Evolutionary conservation across 176 grass and related monocot species (phyloP).

Genomic region (Phoenix roebelenii): DNA sequence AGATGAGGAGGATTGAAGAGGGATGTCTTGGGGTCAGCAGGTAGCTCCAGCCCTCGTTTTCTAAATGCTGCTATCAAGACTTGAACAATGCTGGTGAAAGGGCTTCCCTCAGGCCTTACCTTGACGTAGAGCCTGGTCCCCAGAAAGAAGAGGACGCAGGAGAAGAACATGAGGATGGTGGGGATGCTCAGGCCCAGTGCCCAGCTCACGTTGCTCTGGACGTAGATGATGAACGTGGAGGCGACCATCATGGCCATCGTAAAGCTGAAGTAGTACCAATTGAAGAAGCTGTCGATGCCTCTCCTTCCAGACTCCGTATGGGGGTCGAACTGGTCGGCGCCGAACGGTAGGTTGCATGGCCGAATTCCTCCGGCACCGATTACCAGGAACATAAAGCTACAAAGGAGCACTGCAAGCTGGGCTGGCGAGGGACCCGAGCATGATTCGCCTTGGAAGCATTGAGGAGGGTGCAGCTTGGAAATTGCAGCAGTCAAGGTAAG

Average conservation of each 20-base stretch:
- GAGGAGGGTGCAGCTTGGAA: constrained; percentile 44
- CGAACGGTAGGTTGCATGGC: constrained; percentile 89
- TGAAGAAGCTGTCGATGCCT: constrained; percentile 99
- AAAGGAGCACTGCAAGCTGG: constrained; percentile 57
- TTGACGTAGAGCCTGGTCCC: constrained; percentile 70
- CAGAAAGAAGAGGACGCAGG: constrained; percentile 77
- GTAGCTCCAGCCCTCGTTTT: constrained; percentile 52
- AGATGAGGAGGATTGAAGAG: constrained; percentile 80
- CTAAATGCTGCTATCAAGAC: constrained; percentile 33
- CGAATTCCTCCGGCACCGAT: constrained; percentile 64
- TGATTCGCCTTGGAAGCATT: constrained; percentile 22
- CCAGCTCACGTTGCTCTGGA: constrained; percentile 96
- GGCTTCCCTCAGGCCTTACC: constrained; percentile 54
- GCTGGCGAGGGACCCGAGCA: constrained; percentile 43
- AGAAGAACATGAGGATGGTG: constrained; percentile 67
- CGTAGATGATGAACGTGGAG: constrained; percentile 93
- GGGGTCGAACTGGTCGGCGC: constrained; percentile 84
- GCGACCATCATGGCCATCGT: constrained; percentile 76
- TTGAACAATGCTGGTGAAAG: constrained; percentile 79
- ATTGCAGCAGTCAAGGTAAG: constrained; percentile 59
- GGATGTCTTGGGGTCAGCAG: constrained; percentile 66
- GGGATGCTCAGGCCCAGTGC: constrained; percentile 65
- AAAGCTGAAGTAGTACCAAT: constrained; percentile 99
- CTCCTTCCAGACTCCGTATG: constrained; percentile 68
- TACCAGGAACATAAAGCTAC: constrained; percentile 61